Percentiles rank a stretch among this genome's conserved stretches.
These are phyloP conservation scores for Pyrenochaeta sp. DNA, from an alignment of 2,329 filamentous ascomycete species.

Conservation along the genomic window DNA sequence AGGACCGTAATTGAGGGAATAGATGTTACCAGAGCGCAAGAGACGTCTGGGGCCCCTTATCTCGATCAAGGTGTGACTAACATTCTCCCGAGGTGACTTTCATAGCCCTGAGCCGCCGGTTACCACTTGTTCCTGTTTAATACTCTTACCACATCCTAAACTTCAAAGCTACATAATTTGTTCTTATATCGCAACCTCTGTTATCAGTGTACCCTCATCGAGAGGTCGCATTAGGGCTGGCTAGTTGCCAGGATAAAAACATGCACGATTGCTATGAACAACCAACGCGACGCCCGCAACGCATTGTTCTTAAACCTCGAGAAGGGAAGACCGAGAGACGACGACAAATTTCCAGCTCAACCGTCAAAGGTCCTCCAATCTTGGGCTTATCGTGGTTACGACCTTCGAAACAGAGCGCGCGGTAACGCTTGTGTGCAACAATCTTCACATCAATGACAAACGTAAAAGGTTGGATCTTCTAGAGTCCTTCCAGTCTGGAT, in stretches of 20 bases:
- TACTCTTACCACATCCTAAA: neutral
- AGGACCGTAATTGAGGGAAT: too few relatives aligned
- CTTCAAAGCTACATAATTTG: neutral
- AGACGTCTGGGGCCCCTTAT: too few relatives aligned
- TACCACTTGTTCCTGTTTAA: too few relatives aligned
- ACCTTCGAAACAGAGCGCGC: neutral
- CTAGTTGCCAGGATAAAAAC: neutral
- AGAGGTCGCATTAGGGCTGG: neutral
- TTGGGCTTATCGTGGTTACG: neutral
- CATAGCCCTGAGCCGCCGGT: too few relatives aligned
- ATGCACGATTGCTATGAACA: neutral
- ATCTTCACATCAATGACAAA: neutral
- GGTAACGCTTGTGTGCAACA: neutral
- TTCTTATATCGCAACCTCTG: neutral
- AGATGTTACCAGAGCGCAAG: too few relatives aligned
- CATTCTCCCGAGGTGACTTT: too few relatives aligned
- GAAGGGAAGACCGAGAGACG: neutral
- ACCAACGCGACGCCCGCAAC: neutral
- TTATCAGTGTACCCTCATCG: neutral
- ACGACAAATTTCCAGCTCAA: constrained; percentile 2
- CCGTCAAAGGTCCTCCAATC: neutral
- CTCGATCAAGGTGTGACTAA: too few relatives aligned
- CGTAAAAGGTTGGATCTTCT: neutral
- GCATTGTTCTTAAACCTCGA: neutral
- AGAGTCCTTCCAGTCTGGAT: neutral